Conservation (phyloP, 257 asterid genomes). For the Solanum lycopersicoides region DNA sequence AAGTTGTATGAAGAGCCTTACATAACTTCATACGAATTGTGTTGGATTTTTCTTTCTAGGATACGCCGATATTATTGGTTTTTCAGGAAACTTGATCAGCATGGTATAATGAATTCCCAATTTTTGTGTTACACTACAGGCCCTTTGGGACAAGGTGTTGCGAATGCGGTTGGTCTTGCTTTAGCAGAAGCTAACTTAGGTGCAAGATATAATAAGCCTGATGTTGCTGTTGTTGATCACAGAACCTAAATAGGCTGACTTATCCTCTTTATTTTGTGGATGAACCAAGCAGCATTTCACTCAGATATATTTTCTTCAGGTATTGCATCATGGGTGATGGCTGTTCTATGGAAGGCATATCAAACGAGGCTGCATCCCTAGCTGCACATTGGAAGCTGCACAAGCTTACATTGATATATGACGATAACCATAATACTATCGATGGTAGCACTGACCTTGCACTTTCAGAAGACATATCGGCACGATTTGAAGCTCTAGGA, state of each 20-base stretch:
- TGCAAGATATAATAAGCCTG: slow-evolving; percentile 45
- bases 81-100: neutral
- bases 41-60: neutral
- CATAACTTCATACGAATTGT: neutral
- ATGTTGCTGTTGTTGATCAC: slow-evolving; percentile 34
- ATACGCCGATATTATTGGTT: neutral
- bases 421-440: slow-evolving; percentile 36
- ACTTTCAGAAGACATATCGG: slow-evolving; percentile 30
- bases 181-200: slow-evolving; percentile 50
- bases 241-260: slow-evolving; percentile 21
- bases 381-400: slow-evolving; percentile 55
- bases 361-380: slow-evolving; percentile 45
- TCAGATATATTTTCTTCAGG: slow-evolving; percentile 8
- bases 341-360: slow-evolving; percentile 51
- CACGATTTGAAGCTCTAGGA: slow-evolving; percentile 39
- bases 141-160: slow-evolving; percentile 57
- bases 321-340: slow-evolving; percentile 52
- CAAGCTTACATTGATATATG: slow-evolving; percentile 39
- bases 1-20: neutral
- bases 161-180: slow-evolving; percentile 56
- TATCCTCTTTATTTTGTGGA: neutral
- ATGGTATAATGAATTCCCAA: neutral
- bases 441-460: slow-evolving; percentile 39
- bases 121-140: slow-evolving; percentile 13
- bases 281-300: neutral